Conservation (phyloP, 163 green algal genomes). For the Scenedesmus sp. region DNA sequence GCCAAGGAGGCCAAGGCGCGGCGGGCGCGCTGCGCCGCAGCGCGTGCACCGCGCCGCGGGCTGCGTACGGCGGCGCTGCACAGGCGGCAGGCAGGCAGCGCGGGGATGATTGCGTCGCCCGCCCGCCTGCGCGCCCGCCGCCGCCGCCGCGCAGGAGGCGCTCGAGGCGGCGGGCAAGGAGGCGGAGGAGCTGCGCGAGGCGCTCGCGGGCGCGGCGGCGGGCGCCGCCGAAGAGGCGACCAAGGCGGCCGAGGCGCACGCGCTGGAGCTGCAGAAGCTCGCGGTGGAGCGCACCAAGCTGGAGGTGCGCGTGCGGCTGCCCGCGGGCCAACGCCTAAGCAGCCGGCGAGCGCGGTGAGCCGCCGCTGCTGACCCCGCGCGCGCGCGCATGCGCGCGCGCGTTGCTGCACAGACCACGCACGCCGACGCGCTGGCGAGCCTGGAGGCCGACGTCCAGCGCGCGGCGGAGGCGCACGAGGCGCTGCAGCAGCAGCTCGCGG, state of each 20-base stretch:
- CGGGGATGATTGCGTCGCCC: too few species aligned
- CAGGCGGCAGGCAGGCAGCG: too few species aligned
- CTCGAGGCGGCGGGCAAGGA: constrained; percentile 56
- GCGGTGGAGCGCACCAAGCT: constrained; percentile 52
- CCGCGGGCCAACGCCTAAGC: too few species aligned
- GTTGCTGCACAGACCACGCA: constrained; percentile 43
- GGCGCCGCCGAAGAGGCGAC: constrained; percentile 40
- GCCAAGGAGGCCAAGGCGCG: constrained; percentile 70
- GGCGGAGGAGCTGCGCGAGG: constrained; percentile 49
- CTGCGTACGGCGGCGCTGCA: too few species aligned
- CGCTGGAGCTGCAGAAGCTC: constrained; percentile 55
- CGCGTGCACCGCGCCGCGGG: too few species aligned
- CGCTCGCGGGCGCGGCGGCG: constrained; percentile 29
- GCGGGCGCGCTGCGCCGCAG: not conserved
- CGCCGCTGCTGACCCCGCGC: too few species aligned
- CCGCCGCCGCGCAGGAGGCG: constrained; percentile 16
- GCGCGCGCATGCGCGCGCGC: too few species aligned
- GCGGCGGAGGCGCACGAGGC: constrained; percentile 26
- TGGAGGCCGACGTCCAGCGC: constrained; percentile 31
- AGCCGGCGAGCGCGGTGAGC: too few species aligned
- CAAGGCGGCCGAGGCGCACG: constrained; percentile 46
- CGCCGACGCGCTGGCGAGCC: constrained; percentile 48
- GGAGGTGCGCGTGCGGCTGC: constrained; percentile 33
- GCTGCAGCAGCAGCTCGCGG: constrained; percentile 3
- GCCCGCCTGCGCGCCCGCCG: not conserved